Base-by-base conservation (phyloP, 257 asterid genomes). In the Linderniella brevidens region DNA sequence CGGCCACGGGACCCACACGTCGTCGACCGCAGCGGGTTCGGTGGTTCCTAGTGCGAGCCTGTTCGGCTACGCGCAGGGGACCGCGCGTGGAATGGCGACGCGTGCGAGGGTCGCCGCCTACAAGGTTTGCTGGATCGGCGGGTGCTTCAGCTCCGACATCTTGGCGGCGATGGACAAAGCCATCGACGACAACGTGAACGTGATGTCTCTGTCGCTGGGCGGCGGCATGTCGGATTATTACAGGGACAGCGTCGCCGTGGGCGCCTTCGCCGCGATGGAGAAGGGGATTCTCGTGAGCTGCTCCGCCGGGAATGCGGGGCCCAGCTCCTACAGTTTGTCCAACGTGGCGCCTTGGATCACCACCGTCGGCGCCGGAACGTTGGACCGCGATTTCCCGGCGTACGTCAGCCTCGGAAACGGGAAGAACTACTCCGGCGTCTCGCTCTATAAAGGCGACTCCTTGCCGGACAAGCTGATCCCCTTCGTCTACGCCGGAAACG, bases 61-160 rank as follows among this genome's bases (percentile, higher is more conserved):
- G 19, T 75, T 84, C 19, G 93, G 96, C 0, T 88, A 72, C 50
- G 98, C 96, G 0, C 1, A 59, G 0, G 98, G 98, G 10, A 62
- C 74, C n/a, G 98, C 98, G 0, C 92, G 93, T 3, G 98, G 98
- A 11, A 84, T 88, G 94, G 94, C 96, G 8, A 64, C 75, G 19
- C 68, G 68, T 1, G 94, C 96, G 0, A 56, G 98, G 51, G 67
- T 88, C 8, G 92, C 96, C 0, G 69, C 46, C 0, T 88, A 88
- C 57, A 88, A 88, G 42, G 92, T 74, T 4, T 88, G 98, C 48
- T 88, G 98, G 96, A 0, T 63, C 0, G 87, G 82, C 0, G 98
- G 96, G 3, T 84, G 98, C 32, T 78, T 76, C 42, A 75, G 82
- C 75, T 74, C 96, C 13, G 98, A 88, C 39, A 78, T 88, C 35